Evolutionary conservation across 2,329 filamentous ascomycete species (phyloP).

Genomic region (Verticillium dahliae): DNA sequence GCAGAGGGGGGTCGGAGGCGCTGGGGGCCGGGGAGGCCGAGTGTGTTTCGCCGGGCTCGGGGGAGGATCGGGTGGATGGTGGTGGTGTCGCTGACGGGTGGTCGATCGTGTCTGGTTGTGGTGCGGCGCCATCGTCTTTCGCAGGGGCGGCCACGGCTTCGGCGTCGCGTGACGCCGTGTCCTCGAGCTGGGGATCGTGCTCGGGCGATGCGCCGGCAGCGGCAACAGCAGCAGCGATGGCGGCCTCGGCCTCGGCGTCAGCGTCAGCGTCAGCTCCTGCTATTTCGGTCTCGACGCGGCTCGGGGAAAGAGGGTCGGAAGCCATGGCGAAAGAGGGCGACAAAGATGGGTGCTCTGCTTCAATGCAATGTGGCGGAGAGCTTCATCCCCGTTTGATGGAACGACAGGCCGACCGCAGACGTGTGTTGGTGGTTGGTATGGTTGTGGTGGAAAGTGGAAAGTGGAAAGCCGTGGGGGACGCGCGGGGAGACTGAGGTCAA

Average conservation of each 20-base stretch:
- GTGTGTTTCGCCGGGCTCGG: constrained; percentile 9
- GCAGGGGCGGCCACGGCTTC: neutral
- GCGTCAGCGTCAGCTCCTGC: too few species aligned
- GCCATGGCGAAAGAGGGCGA: neutral
- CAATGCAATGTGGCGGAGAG: neutral
- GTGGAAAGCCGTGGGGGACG: too few species aligned
- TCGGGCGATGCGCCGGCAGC: neutral
- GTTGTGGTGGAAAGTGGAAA: too few species aligned
- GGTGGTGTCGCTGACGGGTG: neutral
- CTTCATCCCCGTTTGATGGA: neutral
- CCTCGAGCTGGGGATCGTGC: neutral
- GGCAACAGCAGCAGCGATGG: neutral
- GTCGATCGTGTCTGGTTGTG: neutral
- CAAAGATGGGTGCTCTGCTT: neutral
- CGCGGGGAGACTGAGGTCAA: too few species aligned
- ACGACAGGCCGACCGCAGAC: too few species aligned
- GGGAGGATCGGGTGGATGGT: constrained; percentile 2
- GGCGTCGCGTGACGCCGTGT: neutral
- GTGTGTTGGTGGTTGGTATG: too few species aligned
- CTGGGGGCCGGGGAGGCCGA: constrained; percentile 3
- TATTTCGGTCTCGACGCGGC: constrained; percentile 6
- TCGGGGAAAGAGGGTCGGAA: neutral
- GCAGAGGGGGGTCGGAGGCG: constrained; percentile 24
- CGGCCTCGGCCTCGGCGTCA: too few species aligned
- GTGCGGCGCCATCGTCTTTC: neutral